Evolutionary conservation across 768 basidiomycete genomes (phyloP).

Genomic region (Collybiopsis luxurians): DNA sequence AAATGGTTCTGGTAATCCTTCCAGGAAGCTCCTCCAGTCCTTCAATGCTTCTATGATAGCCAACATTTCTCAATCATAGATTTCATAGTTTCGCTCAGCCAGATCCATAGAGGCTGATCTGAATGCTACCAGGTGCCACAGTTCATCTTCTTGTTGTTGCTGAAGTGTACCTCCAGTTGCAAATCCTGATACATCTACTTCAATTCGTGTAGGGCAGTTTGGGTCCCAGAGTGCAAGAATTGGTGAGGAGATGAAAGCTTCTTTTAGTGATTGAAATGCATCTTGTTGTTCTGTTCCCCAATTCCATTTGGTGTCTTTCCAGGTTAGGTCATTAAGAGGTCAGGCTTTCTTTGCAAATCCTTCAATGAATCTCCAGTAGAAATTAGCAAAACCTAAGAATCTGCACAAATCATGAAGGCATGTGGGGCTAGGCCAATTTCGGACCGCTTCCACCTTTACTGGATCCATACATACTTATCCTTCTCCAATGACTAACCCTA

Average conservation of each 20-base stretch:
- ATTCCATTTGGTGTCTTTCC: conserved; percentile 19
- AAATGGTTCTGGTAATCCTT: conserved; percentile 1
- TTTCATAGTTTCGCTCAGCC: conserved; percentile 44
- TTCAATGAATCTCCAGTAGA: conserved; percentile 40
- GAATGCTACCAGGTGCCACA: conserved; percentile 38
- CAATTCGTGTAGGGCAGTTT: conserved; percentile 14
- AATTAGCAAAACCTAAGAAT: conserved; percentile 45
- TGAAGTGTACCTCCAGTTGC: conserved; percentile 26
- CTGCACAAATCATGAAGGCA: conserved; percentile 30
- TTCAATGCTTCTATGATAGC: conserved; percentile 34
- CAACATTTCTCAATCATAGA: conserved; percentile 50
- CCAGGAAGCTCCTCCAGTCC: conserved; percentile 1
- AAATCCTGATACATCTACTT: conserved; percentile 29
- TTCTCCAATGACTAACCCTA: conserved; percentile 12
- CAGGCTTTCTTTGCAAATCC: conserved; percentile 29
- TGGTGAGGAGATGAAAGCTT: conserved; percentile 24
- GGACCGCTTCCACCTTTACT: conserved; percentile 33
- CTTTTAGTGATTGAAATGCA: conserved; percentile 28
- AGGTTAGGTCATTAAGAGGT: conserved; percentile 25
- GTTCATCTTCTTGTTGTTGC: conserved; percentile 13
- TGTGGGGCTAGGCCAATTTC: conserved; percentile 33
- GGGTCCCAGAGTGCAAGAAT: conserved; percentile 17
- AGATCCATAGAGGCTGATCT: conserved; percentile 24
- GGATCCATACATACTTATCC: conserved; percentile 28
- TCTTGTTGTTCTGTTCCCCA: conserved; percentile 13